Evolutionary conservation across 169 alveolate genomes (phyloP), one percentile per base, ranked within the genome.

Genomic region (Plasmodium relictum): DNA sequence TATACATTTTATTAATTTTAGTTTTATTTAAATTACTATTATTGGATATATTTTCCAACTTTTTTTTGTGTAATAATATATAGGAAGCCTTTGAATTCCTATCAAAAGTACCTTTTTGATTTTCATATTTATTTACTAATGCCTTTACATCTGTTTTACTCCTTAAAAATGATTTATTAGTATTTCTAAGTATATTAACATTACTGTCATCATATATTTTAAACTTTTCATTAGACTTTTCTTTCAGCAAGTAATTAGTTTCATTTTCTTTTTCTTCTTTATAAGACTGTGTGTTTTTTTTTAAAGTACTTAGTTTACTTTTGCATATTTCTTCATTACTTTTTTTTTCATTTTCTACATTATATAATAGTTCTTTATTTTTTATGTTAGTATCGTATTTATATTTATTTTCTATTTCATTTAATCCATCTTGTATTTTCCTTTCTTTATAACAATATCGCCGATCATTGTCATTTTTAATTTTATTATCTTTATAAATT

Each of bases 81-180:
- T 65, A 6, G 18, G 9, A 10, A 45, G 22, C 26, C 44, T 65
- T 39, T 52, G 20, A 26, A 37, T 8, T 16, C 26, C 26, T 8
- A 22, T 58, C 26, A 18, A 22, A n/a, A 3, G 68, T 44, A 26
- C 50, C 22, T 54, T 54, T 54, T 54, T 54, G 20, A 24, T 54
- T 54, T 54, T 78, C 78, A 24, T 78, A 78, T 39, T 78, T 63
- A 16, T 78, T 78, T 48, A 78, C 65, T 39, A 78, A 78, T 45
- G 63, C 22, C 42, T 48, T 63, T 24, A 78, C 89, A 44, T 65
- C 65, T 16, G 78, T 63, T 78, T 78, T 54, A 10, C 78, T 65
- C 10, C 66, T 78, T 42, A 58, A 65, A 45, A 78, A 69, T n/a
- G 89, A 9, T 65, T 70, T 48, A 1, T 10, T 42, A 61, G 37